Evolutionary conservation across 139 green algal genomes (phyloP).

Genomic region (Chlamydomonas sp.): DNA sequence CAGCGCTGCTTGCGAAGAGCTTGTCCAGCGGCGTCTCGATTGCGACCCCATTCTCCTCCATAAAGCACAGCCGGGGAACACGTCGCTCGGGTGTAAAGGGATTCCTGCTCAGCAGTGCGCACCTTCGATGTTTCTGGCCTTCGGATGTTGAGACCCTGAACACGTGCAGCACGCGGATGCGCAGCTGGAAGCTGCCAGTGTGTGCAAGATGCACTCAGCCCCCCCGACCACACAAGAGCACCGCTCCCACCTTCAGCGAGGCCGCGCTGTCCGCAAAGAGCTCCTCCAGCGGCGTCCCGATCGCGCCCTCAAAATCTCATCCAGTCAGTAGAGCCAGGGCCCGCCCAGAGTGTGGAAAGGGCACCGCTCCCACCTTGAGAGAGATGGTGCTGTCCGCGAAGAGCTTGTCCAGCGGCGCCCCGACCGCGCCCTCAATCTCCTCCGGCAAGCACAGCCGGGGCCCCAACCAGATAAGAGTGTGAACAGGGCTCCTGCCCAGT

Average conservation of each 20-base stretch:
- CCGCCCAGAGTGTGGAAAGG: too few relatives aligned
- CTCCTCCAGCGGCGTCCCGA: conserved; percentile 23
- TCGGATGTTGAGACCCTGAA: background rate
- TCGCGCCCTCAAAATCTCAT: conserved; percentile 17
- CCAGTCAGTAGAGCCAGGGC: conserved; percentile 37
- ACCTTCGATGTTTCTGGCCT: too few relatives aligned
- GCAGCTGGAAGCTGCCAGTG: background rate
- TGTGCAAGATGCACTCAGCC: too few relatives aligned
- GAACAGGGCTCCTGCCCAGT: too few relatives aligned
- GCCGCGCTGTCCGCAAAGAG: conserved; percentile 45
- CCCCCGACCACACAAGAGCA: too few relatives aligned
- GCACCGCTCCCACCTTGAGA: conserved; percentile 5
- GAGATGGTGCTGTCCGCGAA: conserved; percentile 37
- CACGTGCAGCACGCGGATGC: background rate
- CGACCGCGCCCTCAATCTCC: conserved; percentile 13
- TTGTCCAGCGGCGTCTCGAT: conserved; percentile 23
- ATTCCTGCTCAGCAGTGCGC: too few relatives aligned
- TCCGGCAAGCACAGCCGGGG: conserved; percentile 38
- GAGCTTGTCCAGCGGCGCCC: conserved; percentile 33
- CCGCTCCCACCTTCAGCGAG: conserved; percentile 7
- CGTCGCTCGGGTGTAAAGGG: too few relatives aligned
- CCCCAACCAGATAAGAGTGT: too few relatives aligned
- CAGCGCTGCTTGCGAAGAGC: conserved; percentile 45
- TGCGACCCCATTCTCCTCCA: conserved; percentile 15
- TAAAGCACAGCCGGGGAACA: conserved; percentile 43